phyloP scores from a whole-genome alignment of 2,329 filamentous ascomycete genomes.

The Aspergillus aculeatinus region DNA sequence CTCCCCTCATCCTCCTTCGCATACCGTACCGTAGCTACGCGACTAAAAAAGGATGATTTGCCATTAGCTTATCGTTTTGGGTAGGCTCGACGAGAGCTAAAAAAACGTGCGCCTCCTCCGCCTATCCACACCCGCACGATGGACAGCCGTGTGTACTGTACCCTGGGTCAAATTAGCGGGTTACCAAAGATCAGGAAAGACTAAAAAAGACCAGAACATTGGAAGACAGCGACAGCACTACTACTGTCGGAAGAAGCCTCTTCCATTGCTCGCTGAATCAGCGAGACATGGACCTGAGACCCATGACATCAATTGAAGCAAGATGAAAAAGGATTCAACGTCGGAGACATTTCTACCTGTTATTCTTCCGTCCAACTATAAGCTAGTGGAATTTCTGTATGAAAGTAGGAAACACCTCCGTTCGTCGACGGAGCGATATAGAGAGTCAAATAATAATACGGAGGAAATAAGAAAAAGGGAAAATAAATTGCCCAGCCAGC shows the following conservation, averaged over 20 bases:
- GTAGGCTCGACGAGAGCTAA: constrained; percentile 23
- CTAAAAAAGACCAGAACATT: background rate
- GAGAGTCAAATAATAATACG: background rate
- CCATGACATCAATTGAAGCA: background rate
- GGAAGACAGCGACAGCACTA: too few relatives aligned
- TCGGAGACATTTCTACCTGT: background rate
- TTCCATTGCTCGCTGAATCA: background rate
- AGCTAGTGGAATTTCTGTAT: background rate
- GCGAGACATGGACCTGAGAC: background rate
- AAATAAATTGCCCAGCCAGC: background rate
- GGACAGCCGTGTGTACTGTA: background rate
- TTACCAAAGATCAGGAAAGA: background rate
- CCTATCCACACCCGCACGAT: constrained; percentile 5
- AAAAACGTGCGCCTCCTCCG: constrained; percentile 17
- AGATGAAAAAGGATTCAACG: background rate
- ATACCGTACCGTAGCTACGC: too few relatives aligned
- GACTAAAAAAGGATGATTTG: constrained; percentile 12
- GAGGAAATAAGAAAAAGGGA: background rate
- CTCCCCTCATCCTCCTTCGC: background rate
- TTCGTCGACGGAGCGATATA: background rate
- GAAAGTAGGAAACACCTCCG: background rate
- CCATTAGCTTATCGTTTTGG: constrained; percentile 17
- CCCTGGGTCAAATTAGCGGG: background rate
- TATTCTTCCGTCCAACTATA: background rate
- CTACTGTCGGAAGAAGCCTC: background rate